These are phyloP conservation scores for Tylopilus sp. DNA, from an alignment of 768 basidiomycete genomes.

Conservation along the genomic window DNA sequence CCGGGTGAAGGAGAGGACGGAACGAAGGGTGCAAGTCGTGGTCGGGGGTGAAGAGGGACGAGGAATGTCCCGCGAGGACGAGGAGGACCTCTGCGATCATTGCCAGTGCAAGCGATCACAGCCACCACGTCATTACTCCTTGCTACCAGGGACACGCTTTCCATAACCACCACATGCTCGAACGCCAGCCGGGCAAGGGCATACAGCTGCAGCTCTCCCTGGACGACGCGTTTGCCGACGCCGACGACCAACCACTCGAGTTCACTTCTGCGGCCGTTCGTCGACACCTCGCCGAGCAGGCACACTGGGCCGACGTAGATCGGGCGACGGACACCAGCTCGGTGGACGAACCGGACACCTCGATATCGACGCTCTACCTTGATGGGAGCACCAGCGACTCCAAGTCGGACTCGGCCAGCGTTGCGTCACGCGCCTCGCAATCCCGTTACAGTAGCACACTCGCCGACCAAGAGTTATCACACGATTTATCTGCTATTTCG, in stretches of 20 bases:
- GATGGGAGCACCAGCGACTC: constrained; percentile 31
- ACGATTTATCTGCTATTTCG: constrained; percentile 23
- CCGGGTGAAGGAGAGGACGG: constrained; percentile 75
- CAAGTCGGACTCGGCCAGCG: constrained; percentile 15
- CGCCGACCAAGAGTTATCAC: constrained; percentile 9
- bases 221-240: constrained; percentile 71
- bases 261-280: constrained; percentile 64
- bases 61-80: constrained; percentile 82
- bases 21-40: constrained; percentile 62
- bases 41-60: constrained; percentile 71
- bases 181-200: constrained; percentile 27
- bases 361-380: constrained; percentile 60
- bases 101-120: not conserved
- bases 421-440: constrained; percentile 20
- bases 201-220: constrained; percentile 34
- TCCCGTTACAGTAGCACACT: constrained; percentile 22
- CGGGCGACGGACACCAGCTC: constrained; percentile 34
- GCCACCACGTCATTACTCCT: not conserved
- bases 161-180: constrained; percentile 19
- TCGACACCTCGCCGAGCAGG: constrained; percentile 53
- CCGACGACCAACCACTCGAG: constrained; percentile 45
- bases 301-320: constrained; percentile 31
- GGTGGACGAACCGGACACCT: constrained; percentile 37
- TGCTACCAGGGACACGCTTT: not conserved
- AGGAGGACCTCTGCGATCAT: constrained; percentile 85